Base-by-base conservation (phyloP, 768 basidiomycete genomes). In the Neoboletus brunneissimus region DNA sequence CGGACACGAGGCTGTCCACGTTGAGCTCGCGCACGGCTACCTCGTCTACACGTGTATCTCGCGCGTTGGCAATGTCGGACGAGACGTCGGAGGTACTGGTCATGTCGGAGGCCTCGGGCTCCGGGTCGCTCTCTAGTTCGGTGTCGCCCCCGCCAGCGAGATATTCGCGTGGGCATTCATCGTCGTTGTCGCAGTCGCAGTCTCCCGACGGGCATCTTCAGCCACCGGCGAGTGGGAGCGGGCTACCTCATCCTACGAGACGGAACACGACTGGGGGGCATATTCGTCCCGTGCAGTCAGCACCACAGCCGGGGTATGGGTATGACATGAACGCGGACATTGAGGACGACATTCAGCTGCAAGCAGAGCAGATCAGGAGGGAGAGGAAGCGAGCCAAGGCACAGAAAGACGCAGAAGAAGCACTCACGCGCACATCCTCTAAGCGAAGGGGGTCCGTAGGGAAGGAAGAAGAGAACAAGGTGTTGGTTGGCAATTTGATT, bases 401-500 rank as follows among this genome's bases (percentile, higher is more conserved):
- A 55, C 83, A 81, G 68, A 80, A 80, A 58, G 83, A 83, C 58
- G 83, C 81, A 1, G 86, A 84, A 69, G 83, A 81, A 7, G 82
- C 78, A 7, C 70, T 85, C 48, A 85, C 80, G 13, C 70, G 64
- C 22, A 64, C 59, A 13, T 55, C 58, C 13, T 63, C 64, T 37
- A 58, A 53, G 34, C 68, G 65, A 22, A 57, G 68, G 18, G 66
- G 67, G 25, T 65, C 62, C 7, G 2, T 58, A 20, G 61, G 56
- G 31, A 64, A 60, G 50, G 73, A 68, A 43, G 79, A 81, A 20
- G 84, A 85, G 48, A 75, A 81, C 29, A 75, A 70, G 51, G 87
- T 88, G 5, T 74, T 95, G 13, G 91, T 98, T 0, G 97, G 97
- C 1, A 98, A 98, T 71, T 75, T 98, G 62, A 97, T 99, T 61